Base-by-base conservation (phyloP, 495 filamentous ascomycete species). In the Neurospora cerealis region DNA sequence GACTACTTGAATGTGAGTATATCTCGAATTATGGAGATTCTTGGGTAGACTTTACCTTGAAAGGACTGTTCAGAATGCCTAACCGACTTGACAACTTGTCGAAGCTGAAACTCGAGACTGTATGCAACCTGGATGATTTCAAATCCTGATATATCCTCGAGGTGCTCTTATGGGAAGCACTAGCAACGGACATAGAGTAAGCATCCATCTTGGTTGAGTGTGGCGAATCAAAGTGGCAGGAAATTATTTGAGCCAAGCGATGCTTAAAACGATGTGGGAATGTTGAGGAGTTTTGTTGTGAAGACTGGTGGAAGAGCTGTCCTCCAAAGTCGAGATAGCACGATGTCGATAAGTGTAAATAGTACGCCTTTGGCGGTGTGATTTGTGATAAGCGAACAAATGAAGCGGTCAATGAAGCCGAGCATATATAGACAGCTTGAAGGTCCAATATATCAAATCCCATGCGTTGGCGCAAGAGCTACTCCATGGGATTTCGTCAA, bases 111-210 rank as follows among this genome's bases (percentile, higher is more conserved):
- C 54, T 34, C 15, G 54, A 66, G 13, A 66, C 54, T 17, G 54
- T 66, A 48, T 71, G 42, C 8, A 70, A 38, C 1, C 81, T 80
- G 54, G 79, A 81, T 15, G 70, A 60, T 24, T 81, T 83, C 34
- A 87, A 78, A 73, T 87, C 86, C 74, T 83, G 83, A 76, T 87
- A 87, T 69, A 87, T 82, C 66, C 80, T 83, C 11, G 86, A 87
- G 24, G 82, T 76, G 15, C 73, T 77, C 73, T 82, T 83, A 54
- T 77, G 79, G 10, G 83, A 78, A 41, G 79, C 73, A 79, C 82
- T 85, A 60, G 83, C 83, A 73, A 84, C 80, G 46, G 84, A 85
- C 74, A 87, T 81, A 9, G 83, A 80, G 76, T 84, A 81, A 82
- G 86, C 83, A 79, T 88, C 86, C 86, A 88, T 87, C 40, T 48